These are phyloP conservation scores for Hyaloperonospora brassicae DNA, from an alignment of 352 stramenopile genomes.

Conservation along the genomic window DNA sequence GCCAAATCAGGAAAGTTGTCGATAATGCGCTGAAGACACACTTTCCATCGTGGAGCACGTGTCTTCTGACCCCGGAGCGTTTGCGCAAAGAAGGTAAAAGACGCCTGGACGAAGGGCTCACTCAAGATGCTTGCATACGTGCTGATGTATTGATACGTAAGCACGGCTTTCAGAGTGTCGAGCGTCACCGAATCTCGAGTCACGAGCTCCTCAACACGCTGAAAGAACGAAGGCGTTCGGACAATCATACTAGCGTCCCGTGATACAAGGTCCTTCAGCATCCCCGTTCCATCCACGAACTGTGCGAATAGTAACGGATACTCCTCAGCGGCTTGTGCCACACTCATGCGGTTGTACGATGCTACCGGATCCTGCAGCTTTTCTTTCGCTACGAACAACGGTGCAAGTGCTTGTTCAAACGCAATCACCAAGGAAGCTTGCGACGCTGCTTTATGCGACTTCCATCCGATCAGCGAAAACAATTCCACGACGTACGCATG, in stretches of 20 bases:
- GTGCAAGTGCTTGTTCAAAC: conserved; percentile 81
- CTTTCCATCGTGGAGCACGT: conserved; percentile 86
- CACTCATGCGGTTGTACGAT: conserved; percentile 86
- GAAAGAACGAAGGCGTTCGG: conserved; percentile 54
- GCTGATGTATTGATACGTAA: conserved; percentile 42
- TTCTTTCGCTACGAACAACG: conserved; percentile 79
- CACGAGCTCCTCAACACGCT: conserved; percentile 26
- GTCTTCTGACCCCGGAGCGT: conserved; percentile 75
- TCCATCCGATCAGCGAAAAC: conserved; percentile 55
- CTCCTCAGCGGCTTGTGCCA: conserved; percentile 37
- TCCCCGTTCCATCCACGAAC: conserved; percentile 45
- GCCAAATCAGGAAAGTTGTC: conserved; percentile 50
- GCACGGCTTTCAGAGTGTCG: conserved; percentile 34
- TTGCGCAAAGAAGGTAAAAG: conserved; percentile 86
- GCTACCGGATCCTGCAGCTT: conserved; percentile 77
- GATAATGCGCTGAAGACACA: conserved; percentile 60
- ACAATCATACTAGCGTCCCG: conserved; percentile 34
- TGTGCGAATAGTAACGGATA: conserved; percentile 54
- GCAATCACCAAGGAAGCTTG: conserved; percentile 58
- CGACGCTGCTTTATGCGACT: conserved; percentile 15
- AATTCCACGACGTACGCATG: conserved; percentile 69
- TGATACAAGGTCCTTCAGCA: conserved; percentile 10
- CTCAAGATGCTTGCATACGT: conserved; percentile 33
- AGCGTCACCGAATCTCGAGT: conserved; percentile 22
- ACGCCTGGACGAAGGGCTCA: conserved; percentile 76